Evolutionary conservation across 2,329 filamentous ascomycete genomes (phyloP).

Genomic region (Pyrenophora tritici-repentis): DNA sequence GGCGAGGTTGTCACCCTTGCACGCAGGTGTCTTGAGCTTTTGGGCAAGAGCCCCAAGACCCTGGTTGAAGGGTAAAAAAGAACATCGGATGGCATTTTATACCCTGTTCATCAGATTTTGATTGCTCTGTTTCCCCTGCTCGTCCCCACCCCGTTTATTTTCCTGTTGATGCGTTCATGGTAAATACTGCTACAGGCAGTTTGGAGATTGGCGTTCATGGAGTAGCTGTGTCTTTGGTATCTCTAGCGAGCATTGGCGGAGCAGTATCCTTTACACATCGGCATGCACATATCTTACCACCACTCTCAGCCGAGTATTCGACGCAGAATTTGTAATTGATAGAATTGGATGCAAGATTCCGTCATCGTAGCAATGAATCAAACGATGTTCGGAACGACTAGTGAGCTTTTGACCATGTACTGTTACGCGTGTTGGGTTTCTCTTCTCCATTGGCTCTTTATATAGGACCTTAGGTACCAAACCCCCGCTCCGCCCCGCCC

Average conservation of each 20-base stretch:
- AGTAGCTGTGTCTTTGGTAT: conserved; percentile 36
- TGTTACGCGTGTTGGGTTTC: background rate
- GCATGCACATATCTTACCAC: conserved; percentile 40
- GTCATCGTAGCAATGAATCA: conserved; percentile 15
- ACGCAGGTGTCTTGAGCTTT: conserved; percentile 83
- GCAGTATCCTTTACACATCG: conserved; percentile 39
- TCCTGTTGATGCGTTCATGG: conserved; percentile 32
- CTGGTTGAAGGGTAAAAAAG: conserved; percentile 74
- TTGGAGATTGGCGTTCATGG: conserved; percentile 37
- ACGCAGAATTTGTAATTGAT: conserved; percentile 34
- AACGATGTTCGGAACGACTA: conserved; percentile 7
- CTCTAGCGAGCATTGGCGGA: conserved; percentile 49
- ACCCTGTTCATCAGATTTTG: conserved; percentile 29
- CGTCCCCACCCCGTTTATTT: conserved; percentile 31
- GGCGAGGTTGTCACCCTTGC: conserved; percentile 91
- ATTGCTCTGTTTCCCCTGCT: conserved; percentile 20
- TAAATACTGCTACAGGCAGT: conserved; percentile 21
- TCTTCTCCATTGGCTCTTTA: too few relatives aligned
- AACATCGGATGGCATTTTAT: conserved; percentile 20
- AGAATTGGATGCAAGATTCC: conserved; percentile 18
- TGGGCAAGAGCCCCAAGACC: conserved; percentile 77
- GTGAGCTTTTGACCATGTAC: background rate
- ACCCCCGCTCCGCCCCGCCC: background rate
- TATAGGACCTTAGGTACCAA: too few relatives aligned
- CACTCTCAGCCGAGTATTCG: conserved; percentile 14